These are phyloP conservation scores for Penicillium tannophilum DNA, from an alignment of 495 filamentous ascomycete species.

Conservation along the genomic window DNA sequence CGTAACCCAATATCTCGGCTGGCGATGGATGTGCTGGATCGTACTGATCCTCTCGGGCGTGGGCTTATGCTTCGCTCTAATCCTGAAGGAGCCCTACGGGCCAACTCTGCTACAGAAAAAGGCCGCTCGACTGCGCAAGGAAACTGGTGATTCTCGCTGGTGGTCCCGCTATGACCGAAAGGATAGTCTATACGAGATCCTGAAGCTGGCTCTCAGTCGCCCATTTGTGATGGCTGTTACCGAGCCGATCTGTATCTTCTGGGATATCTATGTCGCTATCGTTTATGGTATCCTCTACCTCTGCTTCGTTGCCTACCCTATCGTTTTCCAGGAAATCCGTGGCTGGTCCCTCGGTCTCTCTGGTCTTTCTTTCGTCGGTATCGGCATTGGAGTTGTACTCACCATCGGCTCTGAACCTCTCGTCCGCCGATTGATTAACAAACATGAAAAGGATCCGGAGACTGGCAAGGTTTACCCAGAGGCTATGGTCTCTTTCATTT, in stretches of 20 bases:
- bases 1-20: slow-evolving; percentile 70
- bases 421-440: slow-evolving; percentile 71
- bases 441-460: slow-evolving; percentile 64
- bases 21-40: slow-evolving; percentile 85
- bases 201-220: slow-evolving; percentile 72
- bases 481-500: slow-evolving; percentile 71
- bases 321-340: slow-evolving; percentile 72
- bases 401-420: slow-evolving; percentile 70
- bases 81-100: slow-evolving; percentile 76
- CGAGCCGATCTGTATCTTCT: slow-evolving; percentile 85
- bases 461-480: slow-evolving; percentile 72
- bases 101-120: slow-evolving; percentile 71
- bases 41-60: slow-evolving; percentile 67
- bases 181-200: slow-evolving; percentile 50
- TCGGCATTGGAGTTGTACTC: slow-evolving; percentile 70
- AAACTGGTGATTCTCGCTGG: slow-evolving; percentile 73
- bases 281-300: slow-evolving; percentile 76
- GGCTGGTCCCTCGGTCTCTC: slow-evolving; percentile 69
- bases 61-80: slow-evolving; percentile 51
- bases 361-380: slow-evolving; percentile 75
- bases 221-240: slow-evolving; percentile 78
- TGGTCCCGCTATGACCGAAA: slow-evolving; percentile 76
- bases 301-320: slow-evolving; percentile 81
- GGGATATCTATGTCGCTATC: slow-evolving; percentile 71
- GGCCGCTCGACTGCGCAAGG: slow-evolving; percentile 67